These are phyloP conservation scores for Sequoiadendron giganteum DNA, from an alignment of 75 land plant species.

Conservation along the genomic window DNA sequence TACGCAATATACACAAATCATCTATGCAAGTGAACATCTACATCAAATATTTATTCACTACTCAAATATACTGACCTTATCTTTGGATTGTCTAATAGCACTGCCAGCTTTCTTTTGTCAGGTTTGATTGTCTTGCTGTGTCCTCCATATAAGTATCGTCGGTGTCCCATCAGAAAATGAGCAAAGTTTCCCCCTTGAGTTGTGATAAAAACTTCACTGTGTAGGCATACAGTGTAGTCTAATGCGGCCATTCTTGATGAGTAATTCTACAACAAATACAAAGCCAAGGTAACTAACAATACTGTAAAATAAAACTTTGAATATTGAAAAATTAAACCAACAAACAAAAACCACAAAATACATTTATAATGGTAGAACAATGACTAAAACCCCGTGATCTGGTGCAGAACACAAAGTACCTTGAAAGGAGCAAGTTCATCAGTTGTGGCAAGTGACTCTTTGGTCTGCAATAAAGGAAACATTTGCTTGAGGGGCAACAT, in stretches of 20 bases:
- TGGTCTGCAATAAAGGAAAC: slow-evolving; percentile 93
- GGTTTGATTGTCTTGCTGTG: slow-evolving; percentile 93
- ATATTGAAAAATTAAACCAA: background rate
- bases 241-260: slow-evolving; percentile 98
- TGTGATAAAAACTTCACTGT: slow-evolving; percentile 99
- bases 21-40: slow-evolving; percentile 5
- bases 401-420: slow-evolving; percentile 29
- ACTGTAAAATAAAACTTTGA: background rate
- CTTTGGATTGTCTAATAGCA: slow-evolving; percentile 74
- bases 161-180: slow-evolving; percentile 94
- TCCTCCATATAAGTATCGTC: slow-evolving; percentile 84
- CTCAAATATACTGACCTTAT: slow-evolving; percentile 24
- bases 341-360: background rate
- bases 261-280: slow-evolving; percentile 48
- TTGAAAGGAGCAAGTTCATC: slow-evolving; percentile 87
- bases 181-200: slow-evolving; percentile 99
- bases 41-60: slow-evolving; percentile 27
- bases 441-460: slow-evolving; percentile 75
- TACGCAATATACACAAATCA: background rate
- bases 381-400: background rate
- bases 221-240: slow-evolving; percentile 96
- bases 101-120: slow-evolving; percentile 89
- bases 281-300: slow-evolving; percentile 5
- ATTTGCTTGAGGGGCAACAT: slow-evolving; percentile 93
- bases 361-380: background rate